These are phyloP conservation scores for Fagus crenata DNA, from an alignment of 306 rosid genomes.

Conservation along the genomic window DNA sequence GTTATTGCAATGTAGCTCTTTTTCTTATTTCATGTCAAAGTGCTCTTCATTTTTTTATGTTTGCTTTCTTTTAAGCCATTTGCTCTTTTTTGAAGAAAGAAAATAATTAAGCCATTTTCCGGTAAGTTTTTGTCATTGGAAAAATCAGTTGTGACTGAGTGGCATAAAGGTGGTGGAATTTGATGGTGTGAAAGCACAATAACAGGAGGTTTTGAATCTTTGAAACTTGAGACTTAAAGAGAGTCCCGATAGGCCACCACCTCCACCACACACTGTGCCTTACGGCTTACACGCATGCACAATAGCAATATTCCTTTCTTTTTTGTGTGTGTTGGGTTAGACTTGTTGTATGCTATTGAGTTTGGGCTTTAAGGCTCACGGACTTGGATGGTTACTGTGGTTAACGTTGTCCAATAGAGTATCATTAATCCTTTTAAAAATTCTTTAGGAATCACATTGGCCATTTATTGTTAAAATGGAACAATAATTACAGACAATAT, in stretches of 20 bases:
- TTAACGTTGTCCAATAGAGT: background rate
- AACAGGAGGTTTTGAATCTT: background rate
- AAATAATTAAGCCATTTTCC: too few relatives aligned
- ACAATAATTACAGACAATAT: background rate
- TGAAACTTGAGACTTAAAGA: slow-evolving; percentile 1
- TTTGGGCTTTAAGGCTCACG: background rate
- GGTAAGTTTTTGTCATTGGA: too few relatives aligned
- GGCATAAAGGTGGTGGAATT: background rate
- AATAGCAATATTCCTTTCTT: too few relatives aligned
- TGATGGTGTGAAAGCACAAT: background rate
- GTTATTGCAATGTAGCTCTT: too few relatives aligned
- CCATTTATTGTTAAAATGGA: too few relatives aligned
- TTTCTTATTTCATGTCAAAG: too few relatives aligned
- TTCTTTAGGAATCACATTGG: background rate
- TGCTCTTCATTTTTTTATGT: too few relatives aligned
- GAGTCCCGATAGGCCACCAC: background rate
- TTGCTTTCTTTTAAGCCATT: too few relatives aligned
- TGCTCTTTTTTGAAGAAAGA: too few relatives aligned
- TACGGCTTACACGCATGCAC: background rate
- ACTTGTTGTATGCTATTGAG: too few relatives aligned
- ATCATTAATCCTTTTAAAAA: background rate
- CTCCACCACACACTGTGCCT: slow-evolving; percentile 1
- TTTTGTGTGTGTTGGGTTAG: too few relatives aligned
- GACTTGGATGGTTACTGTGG: background rate
- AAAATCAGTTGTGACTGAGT: background rate